Percentiles rank a stretch among this genome's conserved stretches.
Evolutionary conservation across 306 rosid species (phyloP).

Genomic region (Castanea sativa): DNA sequence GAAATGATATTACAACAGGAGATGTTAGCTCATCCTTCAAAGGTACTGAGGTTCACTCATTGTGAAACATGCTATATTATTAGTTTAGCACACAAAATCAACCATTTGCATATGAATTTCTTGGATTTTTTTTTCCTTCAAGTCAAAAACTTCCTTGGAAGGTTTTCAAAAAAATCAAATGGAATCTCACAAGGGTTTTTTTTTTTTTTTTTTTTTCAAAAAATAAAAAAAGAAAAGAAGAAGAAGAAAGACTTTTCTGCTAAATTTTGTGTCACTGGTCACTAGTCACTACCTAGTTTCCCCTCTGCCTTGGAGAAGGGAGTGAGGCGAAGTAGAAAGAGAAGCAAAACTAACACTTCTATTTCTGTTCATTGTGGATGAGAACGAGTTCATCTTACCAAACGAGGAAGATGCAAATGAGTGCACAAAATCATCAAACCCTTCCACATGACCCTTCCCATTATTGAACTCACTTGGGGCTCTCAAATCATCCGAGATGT

Average conservation of each 20-base stretch:
- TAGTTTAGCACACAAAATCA: too few species aligned
- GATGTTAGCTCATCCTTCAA: too few species aligned
- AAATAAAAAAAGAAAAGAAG: not conserved
- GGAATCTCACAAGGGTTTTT: not conserved
- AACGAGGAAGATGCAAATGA: constrained; percentile 62
- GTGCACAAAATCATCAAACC: constrained; percentile 63
- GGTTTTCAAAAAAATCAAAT: not conserved
- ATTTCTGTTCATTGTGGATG: constrained; percentile 36
- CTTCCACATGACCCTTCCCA: constrained; percentile 33
- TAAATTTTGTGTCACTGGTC: not conserved
- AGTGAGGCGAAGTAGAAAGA: constrained; percentile 43
- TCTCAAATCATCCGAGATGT: constrained; percentile 38
- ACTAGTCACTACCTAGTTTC: constrained; percentile 28
- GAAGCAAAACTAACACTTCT: constrained; percentile 40
- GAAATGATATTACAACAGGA: too few species aligned
- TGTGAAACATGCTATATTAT: too few species aligned
- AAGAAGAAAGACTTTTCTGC: not conserved
- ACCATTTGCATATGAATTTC: too few species aligned
- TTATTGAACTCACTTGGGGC: constrained; percentile 25
- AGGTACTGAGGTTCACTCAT: too few species aligned
- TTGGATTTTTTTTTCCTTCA: too few species aligned
- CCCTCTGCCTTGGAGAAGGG: constrained; percentile 44
- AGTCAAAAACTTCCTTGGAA: too few species aligned
- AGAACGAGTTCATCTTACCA: constrained; percentile 42
- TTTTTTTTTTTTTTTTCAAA: not conserved